Base-by-base conservation (phyloP, 75 land plant genomes). In the Chamaecyparis obtusa region DNA sequence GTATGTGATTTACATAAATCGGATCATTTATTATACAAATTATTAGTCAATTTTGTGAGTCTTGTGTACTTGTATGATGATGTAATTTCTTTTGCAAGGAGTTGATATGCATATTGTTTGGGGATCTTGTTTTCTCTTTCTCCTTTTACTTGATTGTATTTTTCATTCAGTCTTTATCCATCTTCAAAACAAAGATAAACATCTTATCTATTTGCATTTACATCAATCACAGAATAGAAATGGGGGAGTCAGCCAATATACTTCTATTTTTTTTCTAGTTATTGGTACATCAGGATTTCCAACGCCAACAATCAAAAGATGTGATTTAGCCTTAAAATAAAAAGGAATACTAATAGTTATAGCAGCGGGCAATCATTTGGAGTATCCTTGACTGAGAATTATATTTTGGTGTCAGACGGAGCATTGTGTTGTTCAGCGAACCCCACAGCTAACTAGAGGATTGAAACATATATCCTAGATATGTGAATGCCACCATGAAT, bases 151-250 rank as follows among this genome's bases (percentile, higher is more conserved):
- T 30, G 75, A 71, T 27, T 71, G 33, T 30, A 71, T 9, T 71
- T 71, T 11, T 71, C 5, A 10, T n/a, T 71, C 33, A 71, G 35
- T 71, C 75, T 71, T 35, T 96, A 95, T 71, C 75, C 19, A 57
- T 57, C 6, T 57, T 57, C 4, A 57, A 57, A 57, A 14, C 64
- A 57, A 57, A 57, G 64, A 57, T 57, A 3, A 57, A 57, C 21
- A 21, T 5, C 21, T 15, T 56, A 17, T 56, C 21, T 56, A 56
- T 16, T 57, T 57, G 64, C 64, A 57, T 21, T 14, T 57, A 57
- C 24, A 57, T 57, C 64, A 57, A 3, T 57, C 15, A 57, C 64
- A 57, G 0, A 17, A 57, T 57, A 57, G 19, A 51, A 51, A 51
- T 51, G 14, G 15, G 54, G 54, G 54, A 11, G 15, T 51, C 0